Conservation (phyloP, 164 flowering plant species). For the Umbilicus rupestris region DNA sequence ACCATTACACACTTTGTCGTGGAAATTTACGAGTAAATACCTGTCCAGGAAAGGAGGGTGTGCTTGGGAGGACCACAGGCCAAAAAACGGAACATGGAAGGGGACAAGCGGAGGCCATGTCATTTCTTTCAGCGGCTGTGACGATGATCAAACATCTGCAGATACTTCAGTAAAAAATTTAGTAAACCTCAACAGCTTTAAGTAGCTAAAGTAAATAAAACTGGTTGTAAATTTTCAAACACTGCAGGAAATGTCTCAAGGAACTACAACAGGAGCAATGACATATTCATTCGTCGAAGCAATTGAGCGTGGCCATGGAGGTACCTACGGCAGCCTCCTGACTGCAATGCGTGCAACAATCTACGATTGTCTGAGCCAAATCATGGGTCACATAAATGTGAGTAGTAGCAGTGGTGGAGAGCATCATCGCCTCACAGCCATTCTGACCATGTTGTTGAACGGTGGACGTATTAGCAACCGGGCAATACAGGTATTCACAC, state of each 20-base stretch:
- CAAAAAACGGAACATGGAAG: slow-evolving; percentile 23
- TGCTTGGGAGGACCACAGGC: slow-evolving; percentile 47
- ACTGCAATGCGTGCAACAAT: slow-evolving; percentile 52
- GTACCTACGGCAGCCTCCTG: slow-evolving; percentile 59
- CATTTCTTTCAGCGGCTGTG: slow-evolving; percentile 53
- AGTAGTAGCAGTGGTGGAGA: slow-evolving; percentile 16
- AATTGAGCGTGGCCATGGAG: slow-evolving; percentile 28
- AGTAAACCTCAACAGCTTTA: not conserved
- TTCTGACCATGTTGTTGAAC: slow-evolving; percentile 40
- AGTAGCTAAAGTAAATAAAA: not conserved
- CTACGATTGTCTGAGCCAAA: slow-evolving; percentile 11
- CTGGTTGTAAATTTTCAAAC: not conserved
- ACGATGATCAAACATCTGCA: slow-evolving; percentile 46
- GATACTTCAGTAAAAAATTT: slow-evolving; percentile 11
- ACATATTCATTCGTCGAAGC: slow-evolving; percentile 25
- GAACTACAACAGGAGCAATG: slow-evolving; percentile 32
- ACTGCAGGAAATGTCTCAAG: slow-evolving; percentile 28
- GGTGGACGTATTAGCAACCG: slow-evolving; percentile 34
- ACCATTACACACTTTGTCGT: not conserved
- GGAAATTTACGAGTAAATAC: not conserved
- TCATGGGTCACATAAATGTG: not conserved
- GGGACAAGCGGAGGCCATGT: slow-evolving; percentile 66
- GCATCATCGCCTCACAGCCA: slow-evolving; percentile 27
- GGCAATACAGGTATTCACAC: slow-evolving; percentile 31
- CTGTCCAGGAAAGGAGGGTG: slow-evolving; percentile 35